Evolutionary conservation across 23 red algal genomes (phyloP).

Genomic region (Chondrus crispus): DNA sequence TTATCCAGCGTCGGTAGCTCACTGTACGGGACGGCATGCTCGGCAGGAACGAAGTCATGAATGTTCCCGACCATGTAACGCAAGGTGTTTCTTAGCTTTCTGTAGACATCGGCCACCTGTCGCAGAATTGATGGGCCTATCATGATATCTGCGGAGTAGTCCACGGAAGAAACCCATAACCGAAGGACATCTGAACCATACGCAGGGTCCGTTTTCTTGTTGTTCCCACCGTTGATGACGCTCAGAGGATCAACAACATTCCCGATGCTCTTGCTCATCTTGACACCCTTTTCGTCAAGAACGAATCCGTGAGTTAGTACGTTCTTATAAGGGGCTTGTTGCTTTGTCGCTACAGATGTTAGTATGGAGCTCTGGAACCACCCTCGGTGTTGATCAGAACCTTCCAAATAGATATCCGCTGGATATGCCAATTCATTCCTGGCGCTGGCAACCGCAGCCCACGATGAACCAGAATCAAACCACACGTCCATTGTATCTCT

Average conservation of each 20-base stretch:
- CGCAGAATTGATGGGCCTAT: conserved; percentile 85
- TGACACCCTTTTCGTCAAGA: conserved; percentile 92
- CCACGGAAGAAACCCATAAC: conserved; percentile 90
- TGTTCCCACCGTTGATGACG: conserved; percentile 85
- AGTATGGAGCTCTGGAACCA: conserved; percentile 99
- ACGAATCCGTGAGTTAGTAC: conserved; percentile 98
- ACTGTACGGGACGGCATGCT: conserved; percentile 22
- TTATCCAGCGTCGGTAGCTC: conserved; percentile 79
- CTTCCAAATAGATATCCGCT: conserved; percentile 95
- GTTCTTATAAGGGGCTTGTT: conserved; percentile 74
- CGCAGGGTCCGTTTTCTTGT: conserved; percentile 86
- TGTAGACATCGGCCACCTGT: conserved; percentile 86
- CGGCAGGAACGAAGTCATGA: conserved; percentile 61
- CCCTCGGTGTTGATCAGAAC: conserved; percentile 94
- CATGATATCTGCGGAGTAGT: conserved; percentile 90
- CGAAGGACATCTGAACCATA: conserved; percentile 91
- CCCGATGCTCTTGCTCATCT: conserved; percentile 96
- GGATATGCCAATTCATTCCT: conserved; percentile 24
- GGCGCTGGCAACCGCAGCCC: conserved; percentile 65
- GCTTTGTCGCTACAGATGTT: conserved; percentile 86
- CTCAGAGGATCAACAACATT: conserved; percentile 95
- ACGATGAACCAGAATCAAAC: conserved; percentile 99
- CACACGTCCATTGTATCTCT: conserved; percentile 99
- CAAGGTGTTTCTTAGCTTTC: conserved; percentile 94
- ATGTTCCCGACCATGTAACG: conserved; percentile 94